phyloP scores from a whole-genome alignment of 2,329 filamentous ascomycete genomes.

The Parastagonospora avenae region DNA sequence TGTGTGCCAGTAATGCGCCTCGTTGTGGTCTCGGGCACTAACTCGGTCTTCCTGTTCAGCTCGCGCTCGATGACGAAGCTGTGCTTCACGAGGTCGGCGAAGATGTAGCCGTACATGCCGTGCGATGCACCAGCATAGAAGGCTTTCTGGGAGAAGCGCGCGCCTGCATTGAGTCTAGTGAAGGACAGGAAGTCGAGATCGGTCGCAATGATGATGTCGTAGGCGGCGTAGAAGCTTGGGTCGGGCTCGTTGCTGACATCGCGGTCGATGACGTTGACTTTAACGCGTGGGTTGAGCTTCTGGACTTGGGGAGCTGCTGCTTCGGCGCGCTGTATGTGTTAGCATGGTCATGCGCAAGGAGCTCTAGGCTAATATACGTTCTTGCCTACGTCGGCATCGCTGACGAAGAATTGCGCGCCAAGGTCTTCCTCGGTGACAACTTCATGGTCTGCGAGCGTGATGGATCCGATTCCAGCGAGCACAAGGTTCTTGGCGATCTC shows the following conservation, averaged over 20 bases:
- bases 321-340: constrained; percentile 67
- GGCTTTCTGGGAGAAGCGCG: constrained; percentile 74
- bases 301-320: constrained; percentile 78
- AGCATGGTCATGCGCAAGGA: neutral
- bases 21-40: constrained; percentile 75
- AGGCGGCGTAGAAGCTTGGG: constrained; percentile 75
- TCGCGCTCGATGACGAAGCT: constrained; percentile 88
- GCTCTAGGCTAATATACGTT: constrained; percentile 58
- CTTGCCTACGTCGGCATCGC: constrained; percentile 72
- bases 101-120: constrained; percentile 93
- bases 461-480: constrained; percentile 85
- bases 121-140: constrained; percentile 91
- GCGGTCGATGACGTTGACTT: constrained; percentile 70
- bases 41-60: constrained; percentile 65
- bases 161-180: constrained; percentile 82
- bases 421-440: constrained; percentile 78
- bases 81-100: constrained; percentile 89
- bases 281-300: constrained; percentile 88
- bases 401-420: constrained; percentile 72
- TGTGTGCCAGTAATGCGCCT: constrained; percentile 74
- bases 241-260: constrained; percentile 66
- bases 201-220: constrained; percentile 87
- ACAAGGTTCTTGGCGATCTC: constrained; percentile 98
- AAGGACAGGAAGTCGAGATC: constrained; percentile 79
- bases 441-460: constrained; percentile 85